Base-by-base conservation (phyloP, 331 rosid species). In the Rhamnella rubrinervis region DNA sequence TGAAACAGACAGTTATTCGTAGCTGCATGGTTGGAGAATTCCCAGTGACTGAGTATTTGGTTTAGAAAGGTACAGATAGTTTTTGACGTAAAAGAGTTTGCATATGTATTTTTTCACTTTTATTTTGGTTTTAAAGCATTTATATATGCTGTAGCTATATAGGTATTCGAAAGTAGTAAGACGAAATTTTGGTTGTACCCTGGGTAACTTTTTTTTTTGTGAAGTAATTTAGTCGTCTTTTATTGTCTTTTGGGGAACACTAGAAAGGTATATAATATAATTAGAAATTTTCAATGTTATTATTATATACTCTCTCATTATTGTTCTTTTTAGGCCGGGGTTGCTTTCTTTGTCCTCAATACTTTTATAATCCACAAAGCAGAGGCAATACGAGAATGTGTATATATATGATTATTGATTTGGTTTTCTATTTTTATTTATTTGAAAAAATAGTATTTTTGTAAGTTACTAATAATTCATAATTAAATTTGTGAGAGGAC, bases 1-100 rank as follows among this genome's bases (percentile, higher is more conserved):
- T 39, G n/a, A 1, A 59, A 51, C 83, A 82, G 89, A 76, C 40
- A 76, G 73, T 64, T 75, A 76, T 75, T 70, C 78, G 31, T 79
- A 81, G 82, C 73, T 47, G 65, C 66, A 8, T 21, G 41, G 78
- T 62, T 37, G 71, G 66, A 79, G 72, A 64, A 61, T 56, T 44
- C 35, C 15, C 21, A 4, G 56, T 7, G 37, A n/a, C 3, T 17
- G 70, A 55, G 6, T 52, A 69, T 47, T 21, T 71, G 62, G 20
- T 17, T 44, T 49, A 8, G 26, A 71, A 72, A 67, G 76, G 65
- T 49, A 59, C 52, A 51, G 53, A 37, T 71, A 71, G 68, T 46
- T 53, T 31, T 75, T 76, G 74, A 62, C 62, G 68, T 73, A 44
- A 77, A 81, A 78, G 76, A 31, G 35, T 4, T 55, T 70, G 82